A percentile compares a stretch with the other conserved stretches of the same genome.
Conservation (phyloP, 495 filamentous ascomycete species). For the Aspergillus steynii region DNA sequence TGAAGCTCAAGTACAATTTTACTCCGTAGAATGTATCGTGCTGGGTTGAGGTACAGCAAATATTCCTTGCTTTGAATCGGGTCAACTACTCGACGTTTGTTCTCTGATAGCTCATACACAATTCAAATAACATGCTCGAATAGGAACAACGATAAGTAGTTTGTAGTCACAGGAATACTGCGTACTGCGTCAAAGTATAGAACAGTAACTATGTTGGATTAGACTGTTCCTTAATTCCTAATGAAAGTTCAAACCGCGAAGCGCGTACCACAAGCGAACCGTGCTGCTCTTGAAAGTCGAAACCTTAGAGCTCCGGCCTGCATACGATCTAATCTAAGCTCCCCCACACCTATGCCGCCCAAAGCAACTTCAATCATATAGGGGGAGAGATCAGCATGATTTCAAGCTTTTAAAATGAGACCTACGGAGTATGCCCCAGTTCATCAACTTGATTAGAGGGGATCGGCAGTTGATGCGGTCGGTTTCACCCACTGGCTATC, state of each 20-base stretch:
- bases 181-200: too few relatives aligned
- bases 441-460: background rate
- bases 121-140: too few relatives aligned
- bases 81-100: too few relatives aligned
- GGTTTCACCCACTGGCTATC: background rate
- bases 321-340: background rate
- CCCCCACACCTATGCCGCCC: background rate
- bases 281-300: background rate
- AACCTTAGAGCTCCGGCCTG: background rate
- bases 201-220: too few relatives aligned
- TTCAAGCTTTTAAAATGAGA: background rate
- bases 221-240: too few relatives aligned
- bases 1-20: too few relatives aligned
- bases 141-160: too few relatives aligned
- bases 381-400: background rate
- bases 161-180: too few relatives aligned
- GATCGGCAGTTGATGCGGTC: background rate
- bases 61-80: too few relatives aligned
- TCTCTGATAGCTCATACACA: too few relatives aligned
- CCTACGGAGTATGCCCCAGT: background rate
- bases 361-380: background rate
- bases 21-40: too few relatives aligned
- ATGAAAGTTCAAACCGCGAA: background rate
- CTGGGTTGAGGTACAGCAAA: too few relatives aligned
- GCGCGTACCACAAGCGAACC: background rate